Base-by-base conservation (phyloP, 768 basidiomycete genomes). In the Tricholoma bakamatsutake region DNA sequence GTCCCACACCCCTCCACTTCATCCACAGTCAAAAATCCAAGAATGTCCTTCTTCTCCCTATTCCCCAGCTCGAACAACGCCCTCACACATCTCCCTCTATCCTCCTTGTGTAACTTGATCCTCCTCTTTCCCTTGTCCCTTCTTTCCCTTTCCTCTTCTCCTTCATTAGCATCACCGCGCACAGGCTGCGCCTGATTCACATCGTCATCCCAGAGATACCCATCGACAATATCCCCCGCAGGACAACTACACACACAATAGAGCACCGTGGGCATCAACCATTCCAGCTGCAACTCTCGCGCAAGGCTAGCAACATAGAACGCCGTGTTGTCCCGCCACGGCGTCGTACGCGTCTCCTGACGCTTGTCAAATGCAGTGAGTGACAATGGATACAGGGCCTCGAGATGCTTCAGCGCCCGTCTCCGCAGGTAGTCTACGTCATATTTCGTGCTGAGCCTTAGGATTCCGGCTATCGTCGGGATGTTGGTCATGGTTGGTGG, bases 361-460 rank as follows among this genome's bases (percentile, higher is more conserved):
- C 75, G 71, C 24, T 59, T 52, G n/a, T 68, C 64, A 67, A 72
- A 76, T 1, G 57, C 66, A 0, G 57, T 37, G 15, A 76, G 69
- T 12, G 71, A 65, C 13, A 61, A 67, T 4, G 74, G 74, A 61
- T 72, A 76, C 4, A 71, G 69, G 27, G 64, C 59, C n/a, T 59
- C 57, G 28, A 76, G 67, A 59, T 74, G 73, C 5, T 59, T 57
- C 27, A 75, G 57, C 5, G 72, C 70, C 34, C 73, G 70, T 3
- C 55, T 59, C 10, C 67, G 68, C 33, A 75, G 70, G 56, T 65
- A 69, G 45, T 58, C 62, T 5, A 73, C 71, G 55, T 75, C 68
- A 62, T 75, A 75, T 64, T 75, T 76, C 17, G 67, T 64, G 47
- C 69, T 67, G 55, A 76, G 63, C 2, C 71, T 69, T 17, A 75